Conservation (phyloP, 2,329 filamentous ascomycete genomes). For the Verticillium tricorpus region DNA sequence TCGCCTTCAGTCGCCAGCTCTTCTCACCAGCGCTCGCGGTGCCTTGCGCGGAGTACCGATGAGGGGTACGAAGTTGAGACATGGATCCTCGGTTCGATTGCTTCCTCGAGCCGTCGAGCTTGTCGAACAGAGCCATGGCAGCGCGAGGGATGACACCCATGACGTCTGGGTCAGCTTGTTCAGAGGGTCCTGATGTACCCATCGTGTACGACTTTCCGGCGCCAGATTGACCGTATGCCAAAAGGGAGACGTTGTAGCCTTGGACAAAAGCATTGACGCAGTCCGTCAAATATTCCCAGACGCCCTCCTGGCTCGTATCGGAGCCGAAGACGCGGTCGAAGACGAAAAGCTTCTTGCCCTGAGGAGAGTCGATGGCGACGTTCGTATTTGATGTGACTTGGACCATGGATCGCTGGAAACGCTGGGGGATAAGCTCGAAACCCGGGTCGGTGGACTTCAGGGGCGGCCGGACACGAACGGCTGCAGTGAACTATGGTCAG, state of each 20-base stretch:
- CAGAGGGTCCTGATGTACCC: slow-evolving; percentile 84
- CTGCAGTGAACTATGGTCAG: slow-evolving; percentile 39
- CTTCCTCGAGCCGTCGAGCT: slow-evolving; percentile 58
- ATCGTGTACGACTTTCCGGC: slow-evolving; percentile 98
- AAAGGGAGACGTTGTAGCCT: slow-evolving; percentile 95
- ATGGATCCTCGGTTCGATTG: slow-evolving; percentile 59
- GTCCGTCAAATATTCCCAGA: slow-evolving; percentile 92
- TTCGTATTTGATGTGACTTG: slow-evolving; percentile 83
- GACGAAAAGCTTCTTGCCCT: slow-evolving; percentile 91
- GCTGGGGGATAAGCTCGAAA: slow-evolving; percentile 90
- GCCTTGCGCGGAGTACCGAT: slow-evolving; percentile 64
- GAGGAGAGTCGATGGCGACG: slow-evolving; percentile 82
- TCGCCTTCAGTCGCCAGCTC: slow-evolving; percentile 88
- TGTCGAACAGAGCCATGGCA: slow-evolving; percentile 81
- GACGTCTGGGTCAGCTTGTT: slow-evolving; percentile 64
- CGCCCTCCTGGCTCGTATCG: slow-evolving; percentile 76
- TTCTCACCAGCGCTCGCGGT: slow-evolving; percentile 53
- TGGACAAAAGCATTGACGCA: slow-evolving; percentile 87
- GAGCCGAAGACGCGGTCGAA: slow-evolving; percentile 93
- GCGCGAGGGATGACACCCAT: slow-evolving; percentile 97
- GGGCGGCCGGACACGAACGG: slow-evolving; percentile 87
- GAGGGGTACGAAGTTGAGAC: slow-evolving; percentile 75
- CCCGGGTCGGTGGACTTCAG: slow-evolving; percentile 81
- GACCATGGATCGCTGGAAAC: slow-evolving; percentile 90
- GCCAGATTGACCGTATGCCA: slow-evolving; percentile 96